These are phyloP conservation scores for Shiraia bambusicola DNA, from an alignment of 2,329 filamentous ascomycete species.

Conservation along the genomic window DNA sequence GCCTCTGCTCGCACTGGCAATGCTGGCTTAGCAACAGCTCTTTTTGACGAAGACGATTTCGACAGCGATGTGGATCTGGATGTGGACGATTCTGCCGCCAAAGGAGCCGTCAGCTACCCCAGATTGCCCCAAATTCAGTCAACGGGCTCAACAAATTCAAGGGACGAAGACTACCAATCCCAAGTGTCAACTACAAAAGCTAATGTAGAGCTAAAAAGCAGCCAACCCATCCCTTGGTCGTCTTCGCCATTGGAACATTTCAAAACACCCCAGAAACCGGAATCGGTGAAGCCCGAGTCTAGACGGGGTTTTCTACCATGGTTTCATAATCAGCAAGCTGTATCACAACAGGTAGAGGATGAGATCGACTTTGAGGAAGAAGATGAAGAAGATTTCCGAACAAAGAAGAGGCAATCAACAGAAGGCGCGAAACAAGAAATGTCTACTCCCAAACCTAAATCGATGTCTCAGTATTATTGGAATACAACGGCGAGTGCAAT, in stretches of 20 bases:
- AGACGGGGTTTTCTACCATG: slow-evolving; percentile 59
- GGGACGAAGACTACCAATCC: slow-evolving; percentile 22
- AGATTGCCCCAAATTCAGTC: slow-evolving; percentile 32
- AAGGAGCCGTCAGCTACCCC: slow-evolving; percentile 47
- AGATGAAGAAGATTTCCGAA: slow-evolving; percentile 15
- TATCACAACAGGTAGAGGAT: slow-evolving; percentile 18
- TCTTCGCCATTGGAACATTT: slow-evolving; percentile 59
- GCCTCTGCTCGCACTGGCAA: slow-evolving; percentile 15
- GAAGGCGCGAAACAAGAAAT: slow-evolving; percentile 36
- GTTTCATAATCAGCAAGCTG: slow-evolving; percentile 43
- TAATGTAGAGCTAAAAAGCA: slow-evolving; percentile 46
- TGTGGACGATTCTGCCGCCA: slow-evolving; percentile 60
- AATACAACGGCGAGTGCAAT: slow-evolving; percentile 72
- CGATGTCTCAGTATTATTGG: slow-evolving; percentile 57
- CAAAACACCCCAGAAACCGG: slow-evolving; percentile 30
- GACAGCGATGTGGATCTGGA: slow-evolving; percentile 80
- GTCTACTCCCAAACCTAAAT: slow-evolving; percentile 50
- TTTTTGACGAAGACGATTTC: slow-evolving; percentile 78
- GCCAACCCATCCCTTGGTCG: slow-evolving; percentile 70
- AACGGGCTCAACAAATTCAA: slow-evolving; percentile 40
- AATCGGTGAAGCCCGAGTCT: slow-evolving; percentile 15
- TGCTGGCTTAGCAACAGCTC: slow-evolving; percentile 25
- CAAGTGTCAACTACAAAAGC: slow-evolving; percentile 23
- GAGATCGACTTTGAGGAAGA: slow-evolving; percentile 24
- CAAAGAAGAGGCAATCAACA: slow-evolving; percentile 36